Conservation (phyloP, 2,329 filamentous ascomycete genomes). For the Helicocarpus griseus region DNA sequence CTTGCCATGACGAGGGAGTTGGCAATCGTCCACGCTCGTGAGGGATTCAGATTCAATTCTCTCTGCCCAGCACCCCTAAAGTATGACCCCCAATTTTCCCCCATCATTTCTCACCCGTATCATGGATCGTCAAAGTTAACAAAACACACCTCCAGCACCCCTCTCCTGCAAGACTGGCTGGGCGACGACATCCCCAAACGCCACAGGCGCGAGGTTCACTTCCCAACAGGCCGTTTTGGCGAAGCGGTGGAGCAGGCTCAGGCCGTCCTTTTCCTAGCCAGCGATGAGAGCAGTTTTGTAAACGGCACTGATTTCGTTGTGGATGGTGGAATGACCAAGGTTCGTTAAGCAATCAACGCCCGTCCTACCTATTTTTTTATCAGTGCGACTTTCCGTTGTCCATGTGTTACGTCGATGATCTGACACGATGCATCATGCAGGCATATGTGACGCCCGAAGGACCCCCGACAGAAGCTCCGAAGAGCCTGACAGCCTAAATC, state of each 20-base stretch:
- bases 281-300: conserved; percentile 81
- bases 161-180: conserved; percentile 85
- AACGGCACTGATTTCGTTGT: conserved; percentile 90
- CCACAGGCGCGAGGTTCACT: conserved; percentile 74
- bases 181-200: conserved; percentile 79
- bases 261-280: conserved; percentile 77
- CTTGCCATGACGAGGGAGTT: conserved; percentile 82
- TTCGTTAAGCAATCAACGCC: conserved; percentile 14
- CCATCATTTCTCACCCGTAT: not conserved
- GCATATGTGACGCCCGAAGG: conserved; percentile 64
- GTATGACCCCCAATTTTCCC: conserved; percentile 29
- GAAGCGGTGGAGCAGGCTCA: conserved; percentile 92
- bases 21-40: conserved; percentile 82
- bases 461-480: conserved; percentile 43
- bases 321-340: conserved; percentile 89
- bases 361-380: too few species aligned
- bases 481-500: conserved; percentile 32
- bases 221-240: conserved; percentile 78
- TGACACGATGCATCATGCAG: conserved; percentile 18
- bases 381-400: too few species aligned
- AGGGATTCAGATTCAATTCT: conserved; percentile 82
- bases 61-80: conserved; percentile 87
- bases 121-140: not conserved
- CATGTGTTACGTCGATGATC: too few species aligned
- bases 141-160: conserved; percentile 47